Evolutionary conservation across 371 early-diverging fungal species (phyloP), one percentile per base, ranked within the genome.

Genomic region (Capniomyces stellatus): DNA sequence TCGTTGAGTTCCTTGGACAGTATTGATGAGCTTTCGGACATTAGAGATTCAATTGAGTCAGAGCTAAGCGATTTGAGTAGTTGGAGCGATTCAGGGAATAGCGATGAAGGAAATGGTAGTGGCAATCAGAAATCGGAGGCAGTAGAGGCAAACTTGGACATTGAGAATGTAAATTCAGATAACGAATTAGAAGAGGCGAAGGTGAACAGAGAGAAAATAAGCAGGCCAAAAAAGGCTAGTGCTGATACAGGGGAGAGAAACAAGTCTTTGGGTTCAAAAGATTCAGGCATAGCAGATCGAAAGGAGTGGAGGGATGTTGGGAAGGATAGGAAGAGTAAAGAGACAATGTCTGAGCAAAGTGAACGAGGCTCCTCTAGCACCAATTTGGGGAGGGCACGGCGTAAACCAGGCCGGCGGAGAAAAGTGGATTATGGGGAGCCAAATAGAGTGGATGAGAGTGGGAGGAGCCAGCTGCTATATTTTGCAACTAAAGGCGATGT

Each of bases 401-500:
- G 35, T 22, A 57, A 29, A 23, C 29, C 52, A 18, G 54, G 46
- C 2, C 58, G 57, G 35, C 58, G 66, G 48, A 56, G 66, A 54
- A 64, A 50, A 43, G 46, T 54, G 8, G 51, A 55, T 28, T 58
- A 57, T 39, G 58, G 58, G 13, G 56, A 63, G 1, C 67, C 67
- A 1, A 61, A 67, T 40, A 55, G 44, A 50, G 46, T 30, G 29
- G 63, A 66, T 39, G 54, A 52, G 29, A 42, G 23, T 18, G 68
- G 66, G 1, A 54, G 56, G 12, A 58, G 65, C 15, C 67, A 67
- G 55, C 58, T 67, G 2, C 58, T 66, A 0, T 67, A 67, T 30
- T 67, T 67, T 56, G 67, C 67, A 21, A 48, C 62, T 8, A 62
- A 40, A 71, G 82, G 51, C 62, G 78, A 51, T 54, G 68, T 54